phyloP scores from a whole-genome alignment of 352 stramenopile species.

The Phytopythium litorale region DNA sequence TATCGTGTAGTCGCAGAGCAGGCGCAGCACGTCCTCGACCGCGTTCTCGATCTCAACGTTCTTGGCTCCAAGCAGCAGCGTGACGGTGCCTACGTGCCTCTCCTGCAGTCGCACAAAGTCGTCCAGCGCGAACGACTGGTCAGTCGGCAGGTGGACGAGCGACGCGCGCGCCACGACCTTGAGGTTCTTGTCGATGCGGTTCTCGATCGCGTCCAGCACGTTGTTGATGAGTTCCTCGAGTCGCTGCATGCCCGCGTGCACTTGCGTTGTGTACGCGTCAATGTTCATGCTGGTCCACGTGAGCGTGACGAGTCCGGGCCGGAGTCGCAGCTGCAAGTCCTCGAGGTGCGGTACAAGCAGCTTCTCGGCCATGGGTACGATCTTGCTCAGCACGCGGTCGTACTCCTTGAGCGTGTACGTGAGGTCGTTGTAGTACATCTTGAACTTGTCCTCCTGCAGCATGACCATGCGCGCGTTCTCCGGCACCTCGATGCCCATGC shows the following conservation, averaged over 20 bases:
- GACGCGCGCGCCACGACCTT: constrained; percentile 76
- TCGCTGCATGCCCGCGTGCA: constrained; percentile 54
- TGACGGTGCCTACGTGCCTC: constrained; percentile 59
- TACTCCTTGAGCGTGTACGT: constrained; percentile 80
- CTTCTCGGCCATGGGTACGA: constrained; percentile 59
- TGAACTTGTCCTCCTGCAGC: constrained; percentile 87
- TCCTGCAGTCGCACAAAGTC: constrained; percentile 86
- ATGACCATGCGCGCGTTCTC: constrained; percentile 84
- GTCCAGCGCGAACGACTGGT: constrained; percentile 83
- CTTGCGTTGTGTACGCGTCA: constrained; percentile 71
- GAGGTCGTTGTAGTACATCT: constrained; percentile 82
- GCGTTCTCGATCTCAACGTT: constrained; percentile 86
- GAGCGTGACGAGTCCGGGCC: constrained; percentile 76
- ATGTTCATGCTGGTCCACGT: constrained; percentile 92
- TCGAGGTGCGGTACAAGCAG: constrained; percentile 68
- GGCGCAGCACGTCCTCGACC: constrained; percentile 71
- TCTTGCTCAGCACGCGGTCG: constrained; percentile 67
- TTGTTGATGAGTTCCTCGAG: constrained; percentile 84
- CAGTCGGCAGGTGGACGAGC: constrained; percentile 72
- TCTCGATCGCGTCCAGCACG: constrained; percentile 79
- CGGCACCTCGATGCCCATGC: constrained; percentile 81
- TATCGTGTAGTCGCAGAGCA: constrained; percentile 69
- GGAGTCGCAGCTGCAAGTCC: constrained; percentile 70
- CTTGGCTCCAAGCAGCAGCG: constrained; percentile 62
- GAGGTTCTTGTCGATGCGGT: constrained; percentile 82